Evolutionary conservation across 371 early-diverging fungal species (phyloP).

Genomic region (Umbelopsis sp.): DNA sequence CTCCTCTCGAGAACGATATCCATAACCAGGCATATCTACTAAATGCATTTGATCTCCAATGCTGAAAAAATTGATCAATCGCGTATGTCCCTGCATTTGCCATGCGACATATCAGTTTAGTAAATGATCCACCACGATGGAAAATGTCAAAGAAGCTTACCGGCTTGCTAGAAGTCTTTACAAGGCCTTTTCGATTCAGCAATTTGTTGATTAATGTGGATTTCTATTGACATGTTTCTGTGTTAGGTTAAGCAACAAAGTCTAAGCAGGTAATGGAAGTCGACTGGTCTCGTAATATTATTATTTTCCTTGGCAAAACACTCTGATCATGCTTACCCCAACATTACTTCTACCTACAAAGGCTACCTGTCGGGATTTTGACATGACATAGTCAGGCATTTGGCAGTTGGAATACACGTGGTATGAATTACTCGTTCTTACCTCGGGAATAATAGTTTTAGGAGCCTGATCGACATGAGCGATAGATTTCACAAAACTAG

Average conservation of each 20-base stretch:
- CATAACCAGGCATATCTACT: conserved; percentile 89
- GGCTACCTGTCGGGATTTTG: conserved; percentile 50
- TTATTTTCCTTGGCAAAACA: too few relatives aligned
- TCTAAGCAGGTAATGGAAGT: too few relatives aligned
- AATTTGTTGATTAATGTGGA: conserved; percentile 74
- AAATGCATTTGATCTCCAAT: conserved; percentile 59
- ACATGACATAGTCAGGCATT: too few relatives aligned
- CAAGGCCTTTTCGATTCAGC: conserved; percentile 61
- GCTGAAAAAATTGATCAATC: conserved; percentile 71
- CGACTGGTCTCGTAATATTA: too few relatives aligned
- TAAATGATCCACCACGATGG: neutral
- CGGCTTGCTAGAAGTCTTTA: conserved; percentile 75
- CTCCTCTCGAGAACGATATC: conserved; percentile 69
- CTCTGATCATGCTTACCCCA: conserved; percentile 41
- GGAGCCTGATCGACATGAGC: conserved; percentile 37
- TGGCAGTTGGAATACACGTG: neutral
- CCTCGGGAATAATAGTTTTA: conserved; percentile 35
- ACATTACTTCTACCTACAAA: conserved; percentile 83
- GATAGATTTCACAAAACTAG: conserved; percentile 44
- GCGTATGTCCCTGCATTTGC: conserved; percentile 66
- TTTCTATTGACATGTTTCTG: conserved; percentile 41
- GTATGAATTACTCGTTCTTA: conserved; percentile 9
- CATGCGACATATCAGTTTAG: neutral
- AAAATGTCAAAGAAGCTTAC: conserved; percentile 36
- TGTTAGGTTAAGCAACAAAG: too few relatives aligned